Evolutionary conservation across 495 filamentous ascomycete species (phyloP).

Genomic region (Poronia punctata): DNA sequence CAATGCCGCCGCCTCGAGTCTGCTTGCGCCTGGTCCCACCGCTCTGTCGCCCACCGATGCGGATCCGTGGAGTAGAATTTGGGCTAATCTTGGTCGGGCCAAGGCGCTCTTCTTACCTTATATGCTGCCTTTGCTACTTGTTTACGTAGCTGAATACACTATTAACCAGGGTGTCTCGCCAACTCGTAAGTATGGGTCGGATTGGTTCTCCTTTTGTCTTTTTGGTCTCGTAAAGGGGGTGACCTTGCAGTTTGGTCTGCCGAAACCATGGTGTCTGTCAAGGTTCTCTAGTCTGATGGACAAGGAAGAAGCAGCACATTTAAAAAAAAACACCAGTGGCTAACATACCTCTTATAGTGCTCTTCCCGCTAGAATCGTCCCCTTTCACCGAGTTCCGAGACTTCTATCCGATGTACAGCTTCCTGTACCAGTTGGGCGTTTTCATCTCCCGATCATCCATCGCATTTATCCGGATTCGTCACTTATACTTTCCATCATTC

Average conservation of each 20-base stretch:
- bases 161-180: slow-evolving; percentile 92
- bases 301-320: too few relatives aligned
- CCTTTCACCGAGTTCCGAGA: slow-evolving; percentile 76
- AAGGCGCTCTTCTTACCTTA: slow-evolving; percentile 44
- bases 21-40: slow-evolving; percentile 28
- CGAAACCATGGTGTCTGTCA: too few relatives aligned
- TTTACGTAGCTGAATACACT: slow-evolving; percentile 93
- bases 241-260: too few relatives aligned
- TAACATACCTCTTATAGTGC: slow-evolving; percentile 80
- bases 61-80: slow-evolving; percentile 32
- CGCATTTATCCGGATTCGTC: slow-evolving; percentile 74
- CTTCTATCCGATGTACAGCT: slow-evolving; percentile 87
- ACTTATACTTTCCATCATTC: slow-evolving; percentile 75
- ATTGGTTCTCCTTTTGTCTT: not conserved
- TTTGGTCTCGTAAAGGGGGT: not conserved
- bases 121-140: slow-evolving; percentile 86
- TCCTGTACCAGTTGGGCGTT: slow-evolving; percentile 89
- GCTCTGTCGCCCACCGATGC: slow-evolving; percentile 22
- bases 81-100: slow-evolving; percentile 36
- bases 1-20: slow-evolving; percentile 25
- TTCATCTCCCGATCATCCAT: slow-evolving; percentile 88
- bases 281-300: too few relatives aligned
- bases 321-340: slow-evolving; percentile 96
- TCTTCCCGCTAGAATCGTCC: slow-evolving; percentile 69
- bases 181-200: slow-evolving; percentile 35